A percentile compares a stretch with the other conserved stretches of the same genome.
phyloP scores from a whole-genome alignment of 2,329 filamentous ascomycete species.

The Trichoderma asperellum region DNA sequence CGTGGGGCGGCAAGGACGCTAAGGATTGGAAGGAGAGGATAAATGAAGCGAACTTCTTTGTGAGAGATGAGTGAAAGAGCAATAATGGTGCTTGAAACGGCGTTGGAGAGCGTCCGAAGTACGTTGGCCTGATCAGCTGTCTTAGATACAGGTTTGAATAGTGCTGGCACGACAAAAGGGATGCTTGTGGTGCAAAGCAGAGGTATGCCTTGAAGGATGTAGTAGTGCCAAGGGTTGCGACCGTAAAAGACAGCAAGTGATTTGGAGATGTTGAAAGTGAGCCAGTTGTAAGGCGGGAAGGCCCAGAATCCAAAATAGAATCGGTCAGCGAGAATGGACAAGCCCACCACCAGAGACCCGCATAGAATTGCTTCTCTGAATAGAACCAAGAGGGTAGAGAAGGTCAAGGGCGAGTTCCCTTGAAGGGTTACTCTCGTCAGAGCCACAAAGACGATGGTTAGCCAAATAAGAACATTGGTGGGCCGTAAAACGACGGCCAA shows the following conservation, averaged over 20 bases:
- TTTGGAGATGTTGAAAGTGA: conserved; percentile 89
- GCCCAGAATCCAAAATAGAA: conserved; percentile 85
- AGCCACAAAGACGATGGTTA: conserved; percentile 58
- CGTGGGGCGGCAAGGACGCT: conserved; percentile 77
- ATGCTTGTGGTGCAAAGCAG: conserved; percentile 82
- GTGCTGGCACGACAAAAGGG: conserved; percentile 71
- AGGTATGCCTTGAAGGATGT: conserved; percentile 85
- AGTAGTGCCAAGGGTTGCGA: conserved; percentile 88
- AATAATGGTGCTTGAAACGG: conserved; percentile 62
- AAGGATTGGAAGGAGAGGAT: conserved; percentile 85
- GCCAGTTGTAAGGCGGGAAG: conserved; percentile 83
- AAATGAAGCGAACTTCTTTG: conserved; percentile 97
- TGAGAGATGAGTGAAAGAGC: conserved; percentile 81
- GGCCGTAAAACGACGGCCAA: conserved; percentile 84
- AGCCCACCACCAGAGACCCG: conserved; percentile 60
- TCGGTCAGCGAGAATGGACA: conserved; percentile 72
- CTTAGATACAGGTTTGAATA: conserved; percentile 56
- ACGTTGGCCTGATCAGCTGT: conserved; percentile 42
- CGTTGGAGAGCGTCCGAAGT: conserved; percentile 54
- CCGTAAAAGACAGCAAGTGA: conserved; percentile 93
- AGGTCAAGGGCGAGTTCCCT: conserved; percentile 48
- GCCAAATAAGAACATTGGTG: conserved; percentile 88
- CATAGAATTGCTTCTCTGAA: conserved; percentile 68
- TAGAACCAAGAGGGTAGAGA: conserved; percentile 55
- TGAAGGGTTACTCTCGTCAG: conserved; percentile 48